Percentiles rank a stretch among this genome's conserved stretches.
Evolutionary conservation across 805 yeast genomes (phyloP).

Genomic region (Diddensiella transvaalensis): DNA sequence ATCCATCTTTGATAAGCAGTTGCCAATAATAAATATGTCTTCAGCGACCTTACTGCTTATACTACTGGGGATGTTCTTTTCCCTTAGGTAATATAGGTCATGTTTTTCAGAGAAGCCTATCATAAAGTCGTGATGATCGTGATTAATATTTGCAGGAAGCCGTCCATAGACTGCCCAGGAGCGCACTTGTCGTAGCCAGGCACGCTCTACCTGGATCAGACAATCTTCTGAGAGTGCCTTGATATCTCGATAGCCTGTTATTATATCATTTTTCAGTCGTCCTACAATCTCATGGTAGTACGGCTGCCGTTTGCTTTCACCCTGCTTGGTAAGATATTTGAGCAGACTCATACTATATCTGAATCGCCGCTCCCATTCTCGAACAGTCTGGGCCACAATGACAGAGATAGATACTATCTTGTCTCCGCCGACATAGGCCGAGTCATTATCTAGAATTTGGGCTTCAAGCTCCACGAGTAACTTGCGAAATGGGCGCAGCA

Average conservation of each 20-base stretch:
- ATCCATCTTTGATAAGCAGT: slow-evolving; percentile 6
- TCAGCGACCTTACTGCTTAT: slow-evolving; percentile 11
- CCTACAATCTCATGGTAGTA: slow-evolving; percentile 12
- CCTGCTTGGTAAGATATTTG: slow-evolving; percentile 4
- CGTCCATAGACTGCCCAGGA: slow-evolving; percentile 25
- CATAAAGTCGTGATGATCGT: slow-evolving; percentile 18
- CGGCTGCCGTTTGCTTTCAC: slow-evolving; percentile 5
- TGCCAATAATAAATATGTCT: slow-evolving; percentile 20
- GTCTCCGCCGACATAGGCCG: slow-evolving; percentile 21
- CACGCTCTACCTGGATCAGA: slow-evolving; percentile 16
- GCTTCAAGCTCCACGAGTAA: slow-evolving; percentile 19
- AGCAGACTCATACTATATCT: slow-evolving; percentile 17
- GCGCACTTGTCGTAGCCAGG: slow-evolving; percentile 21
- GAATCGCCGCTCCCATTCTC: slow-evolving; percentile 21
- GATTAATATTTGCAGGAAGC: slow-evolving; percentile 9
- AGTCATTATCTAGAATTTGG: slow-evolving; percentile 16
- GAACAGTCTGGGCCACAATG: slow-evolving; percentile 17
- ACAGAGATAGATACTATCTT: slow-evolving; percentile 16
- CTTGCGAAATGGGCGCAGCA: slow-evolving; percentile 13
- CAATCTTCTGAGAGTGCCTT: slow-evolving; percentile 13
- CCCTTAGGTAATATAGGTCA: slow-evolving; percentile 9
- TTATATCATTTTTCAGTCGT: slow-evolving; percentile 13
- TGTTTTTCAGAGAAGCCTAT: slow-evolving; percentile 4
- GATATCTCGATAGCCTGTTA: slow-evolving; percentile 16
- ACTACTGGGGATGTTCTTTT: slow-evolving; percentile 10